Evolutionary conservation across 345 rosid species (phyloP).

Genomic region (Citrus maxima): DNA sequence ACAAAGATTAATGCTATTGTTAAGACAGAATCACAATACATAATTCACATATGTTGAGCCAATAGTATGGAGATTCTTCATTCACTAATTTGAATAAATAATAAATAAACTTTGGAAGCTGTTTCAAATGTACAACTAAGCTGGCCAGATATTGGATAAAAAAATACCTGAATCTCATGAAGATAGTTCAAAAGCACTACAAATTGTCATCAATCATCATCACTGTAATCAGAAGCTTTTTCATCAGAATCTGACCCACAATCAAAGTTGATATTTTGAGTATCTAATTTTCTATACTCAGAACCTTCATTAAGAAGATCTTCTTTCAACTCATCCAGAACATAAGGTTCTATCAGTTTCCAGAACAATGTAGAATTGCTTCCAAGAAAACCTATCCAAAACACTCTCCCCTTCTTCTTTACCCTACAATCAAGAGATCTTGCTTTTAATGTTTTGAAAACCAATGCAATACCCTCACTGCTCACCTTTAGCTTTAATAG

Average conservation of each 20-base stretch:
- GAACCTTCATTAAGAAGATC: conserved; percentile 29
- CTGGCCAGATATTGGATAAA: not conserved
- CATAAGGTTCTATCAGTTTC: conserved; percentile 65
- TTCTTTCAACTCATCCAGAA: conserved; percentile 54
- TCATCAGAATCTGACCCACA: conserved; percentile 35
- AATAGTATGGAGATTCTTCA: not conserved
- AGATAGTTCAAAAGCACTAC: not conserved
- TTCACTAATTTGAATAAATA: not conserved
- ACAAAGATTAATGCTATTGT: not conserved
- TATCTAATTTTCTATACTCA: conserved; percentile 18
- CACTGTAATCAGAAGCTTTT: conserved; percentile 21
- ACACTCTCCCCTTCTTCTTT: conserved; percentile 68
- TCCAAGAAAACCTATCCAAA: conserved; percentile 81
- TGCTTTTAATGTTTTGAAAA: conserved; percentile 53
- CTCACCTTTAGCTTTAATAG: conserved; percentile 71
- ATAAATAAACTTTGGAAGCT: not conserved
- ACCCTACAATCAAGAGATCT: conserved; percentile 68
- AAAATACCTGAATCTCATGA: too few relatives aligned
- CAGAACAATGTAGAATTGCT: conserved; percentile 53
- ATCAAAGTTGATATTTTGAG: conserved; percentile 31
- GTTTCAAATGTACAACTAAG: not conserved
- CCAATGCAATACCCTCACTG: conserved; percentile 46
- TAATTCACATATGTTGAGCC: not conserved
- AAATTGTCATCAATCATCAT: conserved; percentile 14
- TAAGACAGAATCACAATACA: too few relatives aligned